Base-by-base conservation (phyloP, 1,139 yeast species). In the Hansenula sp. region DNA sequence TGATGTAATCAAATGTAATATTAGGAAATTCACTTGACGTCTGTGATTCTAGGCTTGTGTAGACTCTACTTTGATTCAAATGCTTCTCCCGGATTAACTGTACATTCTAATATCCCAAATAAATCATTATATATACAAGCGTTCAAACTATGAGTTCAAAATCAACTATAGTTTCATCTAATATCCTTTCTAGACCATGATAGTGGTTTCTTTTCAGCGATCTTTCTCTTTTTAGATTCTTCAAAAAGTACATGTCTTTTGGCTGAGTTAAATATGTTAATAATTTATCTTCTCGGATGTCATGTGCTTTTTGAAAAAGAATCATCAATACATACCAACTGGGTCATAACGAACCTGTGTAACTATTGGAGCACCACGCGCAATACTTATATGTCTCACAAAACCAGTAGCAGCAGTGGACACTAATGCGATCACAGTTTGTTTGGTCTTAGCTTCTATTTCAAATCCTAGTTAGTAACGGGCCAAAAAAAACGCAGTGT, bases 321-420 rank as follows among this genome's bases (percentile, higher is more conserved):
- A 38, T 4, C 3, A 2, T n/a, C 13, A 16, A 27, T 16, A 59
- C 71, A 40, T 52, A 67, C 71, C 72, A 10, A 76, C 59, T 11
- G 98, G 98, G 62, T 93, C 99, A 62, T 93, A 93, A 59, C 95
- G 77, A 40, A 91, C 85, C 63, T 89, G 93, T 43, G 81, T 81
- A 52, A 91, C 82, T 47, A 79, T 71, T 40, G 87, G 87, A 7
- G 95, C 80, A 41, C 86, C 81, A 70, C 97, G 82, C 43, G 93
- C 94, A 44, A 91, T 79, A 46, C 81, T 74, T 52, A 90, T 79
- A 66, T 91, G 84, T 61, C 94, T 79, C 62, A 81, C 79, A 63
- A 76, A 86, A 3, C 97, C 97, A 1, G 97, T 90, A 55, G 84
- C 78, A 27, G 97, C 97, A 1, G 93, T 76, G 1, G 96, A 88